Evolutionary conservation across 768 basidiomycete genomes (phyloP), one percentile per base, ranked within the genome.

Genomic region (Lanmaoa pseudosensibilis): DNA sequence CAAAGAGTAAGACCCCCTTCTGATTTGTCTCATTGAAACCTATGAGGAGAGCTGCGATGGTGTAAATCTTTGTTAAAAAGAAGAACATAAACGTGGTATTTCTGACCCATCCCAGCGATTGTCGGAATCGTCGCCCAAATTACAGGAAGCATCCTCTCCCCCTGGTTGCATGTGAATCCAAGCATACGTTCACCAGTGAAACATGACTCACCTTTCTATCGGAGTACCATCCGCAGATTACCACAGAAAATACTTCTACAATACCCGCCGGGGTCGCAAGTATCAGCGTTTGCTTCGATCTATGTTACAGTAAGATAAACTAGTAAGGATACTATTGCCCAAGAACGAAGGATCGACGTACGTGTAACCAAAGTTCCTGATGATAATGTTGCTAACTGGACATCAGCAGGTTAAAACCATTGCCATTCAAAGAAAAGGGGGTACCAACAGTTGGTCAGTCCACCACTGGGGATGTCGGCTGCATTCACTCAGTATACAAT

Each of bases 381-480:
- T 64, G 19, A 69, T 58, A 51, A 70, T 65, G 18, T 59, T 62
- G 50, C 60, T 61, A 32, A 62, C 54, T 58, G 30, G 51, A 54
- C 30, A 19, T 23, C 51, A 53, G 5, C 5, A 39, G 18, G 50
- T 23, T 21, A 39, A 30, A 27, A 43, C 23, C 4, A 27, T 23
- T 18, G 13, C 27, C 56, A 49, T 41, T 36, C 36, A n/a, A 65
- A 52, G 41, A n/a, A 33, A 32, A 23, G 12, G 39, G 30, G 32
- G 5, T 18, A 50, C 51, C 34, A 37, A 65, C 52, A 68, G 33
- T 65, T 62, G 12, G 53, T 60, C 41, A 59, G 46, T 41, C 58
- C 65, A 25, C 64, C 65, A 18, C 58, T 65, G 16, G 65, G 65
- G 19, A 67, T 60, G 37, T 61, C 64, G 5, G 62, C 64, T 65